Evolutionary conservation across 2,329 filamentous ascomycete genomes (phyloP).

Genomic region (Onygena corvina): DNA sequence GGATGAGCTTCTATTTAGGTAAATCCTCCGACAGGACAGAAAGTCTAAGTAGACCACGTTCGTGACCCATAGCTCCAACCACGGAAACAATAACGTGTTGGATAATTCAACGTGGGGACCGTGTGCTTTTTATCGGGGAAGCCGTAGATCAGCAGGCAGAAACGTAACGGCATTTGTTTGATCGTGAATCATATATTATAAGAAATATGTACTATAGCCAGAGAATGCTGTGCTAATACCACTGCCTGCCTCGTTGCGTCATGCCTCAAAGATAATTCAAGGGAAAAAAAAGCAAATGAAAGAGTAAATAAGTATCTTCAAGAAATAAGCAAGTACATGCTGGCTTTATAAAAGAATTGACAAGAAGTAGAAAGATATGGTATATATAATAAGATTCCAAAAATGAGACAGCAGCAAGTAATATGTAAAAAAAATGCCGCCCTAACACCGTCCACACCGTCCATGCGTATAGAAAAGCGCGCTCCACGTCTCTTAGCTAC

Average conservation of each 20-base stretch:
- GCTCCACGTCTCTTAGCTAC: background rate
- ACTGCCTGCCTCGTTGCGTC: background rate
- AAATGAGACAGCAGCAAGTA: background rate
- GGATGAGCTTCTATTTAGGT: background rate
- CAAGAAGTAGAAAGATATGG: background rate
- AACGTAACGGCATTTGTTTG: too few species aligned
- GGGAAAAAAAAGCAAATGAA: background rate
- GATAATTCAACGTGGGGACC: too few species aligned
- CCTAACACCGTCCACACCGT: background rate
- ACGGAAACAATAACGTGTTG: too few species aligned
- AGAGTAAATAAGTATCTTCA: background rate
- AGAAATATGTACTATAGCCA: background rate
- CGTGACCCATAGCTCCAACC: too few species aligned
- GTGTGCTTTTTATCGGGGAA: background rate
- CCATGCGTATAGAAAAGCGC: too few species aligned
- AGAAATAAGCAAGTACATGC: background rate
- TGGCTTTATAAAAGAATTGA: background rate
- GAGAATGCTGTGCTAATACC: slow-evolving; percentile 1
- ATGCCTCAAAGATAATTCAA: background rate
- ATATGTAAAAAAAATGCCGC: background rate
- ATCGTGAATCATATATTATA: background rate
- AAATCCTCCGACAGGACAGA: background rate
- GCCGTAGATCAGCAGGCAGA: too few species aligned
- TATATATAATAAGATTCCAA: background rate
- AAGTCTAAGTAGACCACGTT: too few species aligned